Conservation (phyloP, 192 early-diverging fungal genomes). For the Coemansia sp. region DNA sequence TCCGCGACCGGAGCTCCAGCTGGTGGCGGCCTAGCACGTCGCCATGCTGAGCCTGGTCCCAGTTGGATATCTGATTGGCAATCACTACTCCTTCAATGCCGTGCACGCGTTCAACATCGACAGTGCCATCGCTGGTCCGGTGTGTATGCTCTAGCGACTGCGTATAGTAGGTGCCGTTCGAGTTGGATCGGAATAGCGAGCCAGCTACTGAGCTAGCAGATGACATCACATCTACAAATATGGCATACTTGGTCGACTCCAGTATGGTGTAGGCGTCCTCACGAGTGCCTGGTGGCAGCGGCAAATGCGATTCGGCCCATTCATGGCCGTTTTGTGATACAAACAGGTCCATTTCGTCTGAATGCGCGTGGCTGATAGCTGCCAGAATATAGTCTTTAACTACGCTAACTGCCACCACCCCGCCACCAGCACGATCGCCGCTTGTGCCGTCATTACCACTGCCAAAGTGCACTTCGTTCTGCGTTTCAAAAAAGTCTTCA, state of each 20-base stretch:
- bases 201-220: constrained; percentile 55
- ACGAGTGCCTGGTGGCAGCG: constrained; percentile 46
- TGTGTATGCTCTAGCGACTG: constrained; percentile 79
- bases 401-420: constrained; percentile 71
- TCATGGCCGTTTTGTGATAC: constrained; percentile 63
- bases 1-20: constrained; percentile 67
- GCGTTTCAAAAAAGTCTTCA: constrained; percentile 70
- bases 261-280: constrained; percentile 82
- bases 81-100: constrained; percentile 78
- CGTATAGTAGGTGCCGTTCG: constrained; percentile 84
- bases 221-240: constrained; percentile 73
- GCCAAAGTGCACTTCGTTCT: constrained; percentile 59
- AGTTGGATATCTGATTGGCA: constrained; percentile 83
- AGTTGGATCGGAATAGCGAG: constrained; percentile 79
- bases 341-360: constrained; percentile 63
- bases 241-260: constrained; percentile 70
- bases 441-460: constrained; percentile 49
- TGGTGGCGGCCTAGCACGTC: constrained; percentile 31
- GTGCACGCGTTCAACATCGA: constrained; percentile 89
- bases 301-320: constrained; percentile 66
- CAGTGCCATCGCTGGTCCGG: constrained; percentile 65
- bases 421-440: constrained; percentile 57
- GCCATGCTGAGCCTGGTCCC: constrained; percentile 56
- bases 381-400: constrained; percentile 70
- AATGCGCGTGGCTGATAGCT: constrained; percentile 58